Conservation (phyloP, 495 filamentous ascomycete genomes). For the Corynascus novoguineensis region DNA sequence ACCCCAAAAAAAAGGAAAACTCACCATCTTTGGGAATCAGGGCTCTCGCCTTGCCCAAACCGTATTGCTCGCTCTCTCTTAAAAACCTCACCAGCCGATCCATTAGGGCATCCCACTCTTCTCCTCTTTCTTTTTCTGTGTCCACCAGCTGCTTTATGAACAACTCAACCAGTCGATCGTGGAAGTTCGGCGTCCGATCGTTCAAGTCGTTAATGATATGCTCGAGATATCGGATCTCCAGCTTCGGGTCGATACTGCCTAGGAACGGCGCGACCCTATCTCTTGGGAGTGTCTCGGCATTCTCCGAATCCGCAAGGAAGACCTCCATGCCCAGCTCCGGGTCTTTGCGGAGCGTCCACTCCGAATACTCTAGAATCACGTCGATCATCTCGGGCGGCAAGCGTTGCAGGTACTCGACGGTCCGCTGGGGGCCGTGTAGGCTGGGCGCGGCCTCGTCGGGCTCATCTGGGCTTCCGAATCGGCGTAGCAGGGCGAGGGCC, state of each 20-base stretch:
- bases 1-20: slow-evolving; percentile 23
- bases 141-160: slow-evolving; percentile 63
- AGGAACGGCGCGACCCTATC: slow-evolving; percentile 70
- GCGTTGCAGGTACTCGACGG: slow-evolving; percentile 83
- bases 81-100: slow-evolving; percentile 68
- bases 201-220: slow-evolving; percentile 85
- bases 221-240: slow-evolving; percentile 82
- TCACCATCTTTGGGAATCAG: slow-evolving; percentile 73
- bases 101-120: slow-evolving; percentile 52
- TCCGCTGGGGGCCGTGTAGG: slow-evolving; percentile 77
- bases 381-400: slow-evolving; percentile 84
- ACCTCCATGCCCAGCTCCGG: slow-evolving; percentile 86
- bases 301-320: slow-evolving; percentile 89
- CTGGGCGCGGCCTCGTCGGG: slow-evolving; percentile 57
- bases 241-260: slow-evolving; percentile 55
- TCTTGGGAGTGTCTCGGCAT: slow-evolving; percentile 83
- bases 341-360: slow-evolving; percentile 74
- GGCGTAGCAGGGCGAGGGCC: slow-evolving; percentile 73
- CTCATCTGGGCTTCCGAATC: slow-evolving; percentile 71
- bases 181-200: slow-evolving; percentile 77
- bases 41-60: slow-evolving; percentile 64
- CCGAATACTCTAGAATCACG: slow-evolving; percentile 81
- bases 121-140: slow-evolving; percentile 37
- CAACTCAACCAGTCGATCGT: slow-evolving; percentile 72
- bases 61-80: slow-evolving; percentile 71